Evolutionary conservation across 129 eudicot genomes (phyloP).

Genomic region (Scalesia atractyloides): DNA sequence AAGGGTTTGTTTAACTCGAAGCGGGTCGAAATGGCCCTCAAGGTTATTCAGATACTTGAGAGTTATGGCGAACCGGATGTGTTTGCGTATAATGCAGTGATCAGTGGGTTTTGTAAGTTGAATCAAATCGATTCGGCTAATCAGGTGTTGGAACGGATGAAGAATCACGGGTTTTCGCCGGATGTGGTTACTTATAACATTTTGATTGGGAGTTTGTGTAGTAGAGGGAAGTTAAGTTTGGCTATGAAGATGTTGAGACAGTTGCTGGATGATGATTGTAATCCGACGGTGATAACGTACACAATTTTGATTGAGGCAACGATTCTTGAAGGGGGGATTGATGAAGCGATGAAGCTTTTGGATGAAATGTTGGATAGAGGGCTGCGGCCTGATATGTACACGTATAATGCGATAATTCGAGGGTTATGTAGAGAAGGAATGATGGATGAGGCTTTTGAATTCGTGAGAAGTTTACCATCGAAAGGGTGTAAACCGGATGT

Average conservation of each 20-base stretch:
- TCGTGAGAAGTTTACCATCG: slow-evolving; percentile 45
- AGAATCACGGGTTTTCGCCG: slow-evolving; percentile 58
- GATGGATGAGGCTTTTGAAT: slow-evolving; percentile 58
- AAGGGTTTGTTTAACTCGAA: slow-evolving; percentile 55
- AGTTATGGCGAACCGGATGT: slow-evolving; percentile 62
- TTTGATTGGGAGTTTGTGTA: slow-evolving; percentile 66
- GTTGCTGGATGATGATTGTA: slow-evolving; percentile 50
- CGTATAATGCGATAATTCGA: slow-evolving; percentile 64
- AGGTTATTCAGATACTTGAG: slow-evolving; percentile 65
- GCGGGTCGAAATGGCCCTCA: slow-evolving; percentile 54
- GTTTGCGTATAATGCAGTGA: slow-evolving; percentile 69
- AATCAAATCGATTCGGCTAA: slow-evolving; percentile 63
- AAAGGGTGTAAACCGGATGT: slow-evolving; percentile 65
- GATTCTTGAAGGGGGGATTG: slow-evolving; percentile 52
- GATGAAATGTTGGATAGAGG: slow-evolving; percentile 67
- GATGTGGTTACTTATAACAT: slow-evolving; percentile 73
- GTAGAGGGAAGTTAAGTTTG: slow-evolving; percentile 54
- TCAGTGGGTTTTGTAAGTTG: slow-evolving; percentile 70
- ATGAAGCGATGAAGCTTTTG: slow-evolving; percentile 66
- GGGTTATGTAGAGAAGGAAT: slow-evolving; percentile 69
- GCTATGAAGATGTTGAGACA: slow-evolving; percentile 63
- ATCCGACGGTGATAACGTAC: slow-evolving; percentile 64
- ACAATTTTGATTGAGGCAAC: slow-evolving; percentile 74
- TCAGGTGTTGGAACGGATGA: slow-evolving; percentile 56
- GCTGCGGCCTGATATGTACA: slow-evolving; percentile 69